These are phyloP conservation scores for Amphirosellinia nigrospora DNA, from an alignment of 495 filamentous ascomycete species.

Conservation along the genomic window DNA sequence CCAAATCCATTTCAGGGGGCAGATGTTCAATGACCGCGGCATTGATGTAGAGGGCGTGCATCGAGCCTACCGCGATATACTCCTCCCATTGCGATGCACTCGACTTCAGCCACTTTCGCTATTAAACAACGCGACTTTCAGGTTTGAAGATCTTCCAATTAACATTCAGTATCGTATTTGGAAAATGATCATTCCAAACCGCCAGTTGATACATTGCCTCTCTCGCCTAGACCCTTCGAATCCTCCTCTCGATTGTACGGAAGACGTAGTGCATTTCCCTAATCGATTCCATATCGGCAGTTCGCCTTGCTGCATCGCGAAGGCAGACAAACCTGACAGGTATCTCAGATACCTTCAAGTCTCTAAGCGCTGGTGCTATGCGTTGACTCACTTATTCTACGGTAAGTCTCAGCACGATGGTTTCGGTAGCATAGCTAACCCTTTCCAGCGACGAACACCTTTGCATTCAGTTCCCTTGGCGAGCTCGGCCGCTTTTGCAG, in stretches of 20 bases:
- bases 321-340: constrained; percentile 32
- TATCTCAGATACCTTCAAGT: constrained; percentile 39
- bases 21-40: neutral
- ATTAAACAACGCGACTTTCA: constrained; percentile 24
- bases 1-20: neutral
- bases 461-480: constrained; percentile 52
- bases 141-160: constrained; percentile 39
- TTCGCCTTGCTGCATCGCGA: constrained; percentile 32
- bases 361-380: constrained; percentile 41
- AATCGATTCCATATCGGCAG: constrained; percentile 43
- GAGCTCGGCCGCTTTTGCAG: constrained; percentile 48
- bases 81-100: constrained; percentile 6
- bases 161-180: constrained; percentile 42
- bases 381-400: constrained; percentile 48
- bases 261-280: constrained; percentile 24
- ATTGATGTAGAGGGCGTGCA: neutral
- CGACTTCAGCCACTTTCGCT: neutral
- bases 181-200: constrained; percentile 34
- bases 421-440: neutral
- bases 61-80: neutral
- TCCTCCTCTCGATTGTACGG: constrained; percentile 20
- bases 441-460: constrained; percentile 41
- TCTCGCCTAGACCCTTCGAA: constrained; percentile 45
- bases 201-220: constrained; percentile 43
- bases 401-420: constrained; percentile 31